Percentiles rank a stretch among this genome's conserved stretches.
Conservation (phyloP, 257 asterid genomes). For the Vinca minor region DNA sequence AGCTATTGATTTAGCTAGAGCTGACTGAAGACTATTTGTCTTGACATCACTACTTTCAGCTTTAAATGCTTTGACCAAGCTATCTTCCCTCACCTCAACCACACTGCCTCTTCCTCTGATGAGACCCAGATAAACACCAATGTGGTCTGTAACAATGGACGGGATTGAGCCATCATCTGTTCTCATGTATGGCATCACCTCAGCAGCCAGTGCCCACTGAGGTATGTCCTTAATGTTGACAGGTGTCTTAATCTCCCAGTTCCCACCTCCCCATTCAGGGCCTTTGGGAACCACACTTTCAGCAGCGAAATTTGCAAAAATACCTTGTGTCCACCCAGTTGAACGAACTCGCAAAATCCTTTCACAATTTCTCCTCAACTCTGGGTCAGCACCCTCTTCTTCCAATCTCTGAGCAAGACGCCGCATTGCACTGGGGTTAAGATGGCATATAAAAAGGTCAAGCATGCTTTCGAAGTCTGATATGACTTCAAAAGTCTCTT, state of each 20-base stretch:
- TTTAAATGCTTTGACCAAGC: constrained; percentile 72
- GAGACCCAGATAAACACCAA: constrained; percentile 93
- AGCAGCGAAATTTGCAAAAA: constrained; percentile 96
- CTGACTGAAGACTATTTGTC: constrained; percentile 43
- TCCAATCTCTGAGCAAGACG: constrained; percentile 92
- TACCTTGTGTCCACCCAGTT: constrained; percentile 99
- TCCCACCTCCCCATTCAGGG: constrained; percentile 99
- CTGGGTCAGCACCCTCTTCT: constrained; percentile 83
- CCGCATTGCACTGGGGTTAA: constrained; percentile 97
- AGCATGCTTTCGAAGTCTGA: constrained; percentile 96
- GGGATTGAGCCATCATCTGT: constrained; percentile 97
- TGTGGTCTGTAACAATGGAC: constrained; percentile 87
- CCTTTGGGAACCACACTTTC: constrained; percentile 99
- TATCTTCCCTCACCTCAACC: constrained; percentile 90
- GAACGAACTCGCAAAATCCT: constrained; percentile 93
- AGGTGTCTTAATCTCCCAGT: constrained; percentile 97
- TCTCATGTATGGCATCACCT: constrained; percentile 98
- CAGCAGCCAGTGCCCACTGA: constrained; percentile 98
- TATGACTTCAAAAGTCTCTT: constrained; percentile 94
- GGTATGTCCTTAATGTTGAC: constrained; percentile 88
- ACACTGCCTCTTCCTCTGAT: constrained; percentile 94
- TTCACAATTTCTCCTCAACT: constrained; percentile 91
- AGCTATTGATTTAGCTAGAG: constrained; percentile 35
- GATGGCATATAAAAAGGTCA: constrained; percentile 95
- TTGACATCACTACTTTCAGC: constrained; percentile 46